Evolutionary conservation across 805 yeast genomes (phyloP), one percentile per base, ranked within the genome.

Genomic region (Wickerhamiella parazyma): DNA sequence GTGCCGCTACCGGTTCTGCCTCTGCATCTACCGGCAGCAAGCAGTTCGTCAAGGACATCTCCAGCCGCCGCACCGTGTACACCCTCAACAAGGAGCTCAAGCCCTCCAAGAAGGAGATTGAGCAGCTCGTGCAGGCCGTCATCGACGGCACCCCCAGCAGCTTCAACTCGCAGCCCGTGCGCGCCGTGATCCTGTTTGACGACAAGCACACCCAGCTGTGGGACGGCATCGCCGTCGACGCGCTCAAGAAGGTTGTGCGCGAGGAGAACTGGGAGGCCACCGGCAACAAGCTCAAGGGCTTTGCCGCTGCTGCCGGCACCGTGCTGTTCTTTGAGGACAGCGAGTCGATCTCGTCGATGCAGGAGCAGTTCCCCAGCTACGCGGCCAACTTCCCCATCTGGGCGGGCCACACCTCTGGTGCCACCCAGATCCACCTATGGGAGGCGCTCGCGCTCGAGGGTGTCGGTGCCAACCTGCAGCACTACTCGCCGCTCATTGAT

Each of bases 381-480:
- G 64, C 67, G 21, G 65, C 61, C 42, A 59, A 59, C 47, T 69
- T 72, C 68, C 73, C 71, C 49, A 57, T 58, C 43, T 71, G 70
- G 54, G 73, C 73, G 26, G 61, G 68, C 41, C 69, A 71, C 49
- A 56, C 72, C 36, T 41, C 53, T 10, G 60, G 59, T 59, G 68
- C 71, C 42, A 73, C 73, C 42, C 73, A 70, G 60, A 69, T 72
- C 48, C 55, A 60, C 49, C 55, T 69, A 16, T 72, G 77, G 77
- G 58, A 71, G 34, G 70, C 70, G 21, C 58, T 72, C 21, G 61
- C 64, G 41, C 62, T 60, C 25, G 55, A 67, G 45, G 71, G 70
- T 39, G 55, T 71, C 36, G 76, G 75, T 49, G 72, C 65, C 48
- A 71, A 69, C 51, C 61, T 72, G 50, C 77, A 72, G 59, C 76